A percentile compares a stretch with the other conserved stretches of the same genome.
Conservation (phyloP, 2,329 filamentous ascomycete genomes). For the Verticillium tricorpus region DNA sequence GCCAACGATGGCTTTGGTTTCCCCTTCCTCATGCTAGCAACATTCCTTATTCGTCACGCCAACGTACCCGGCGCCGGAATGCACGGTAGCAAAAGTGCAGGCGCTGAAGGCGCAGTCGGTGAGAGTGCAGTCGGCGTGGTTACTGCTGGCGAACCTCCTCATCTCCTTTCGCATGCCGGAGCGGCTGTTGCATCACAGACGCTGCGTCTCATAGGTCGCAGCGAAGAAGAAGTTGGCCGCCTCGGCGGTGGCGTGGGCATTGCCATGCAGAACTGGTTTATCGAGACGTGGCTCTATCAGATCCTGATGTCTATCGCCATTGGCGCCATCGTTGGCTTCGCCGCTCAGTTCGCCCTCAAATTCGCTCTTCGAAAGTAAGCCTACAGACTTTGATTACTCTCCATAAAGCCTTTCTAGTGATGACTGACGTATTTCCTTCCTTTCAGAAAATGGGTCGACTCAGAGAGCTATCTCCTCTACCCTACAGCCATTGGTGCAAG, state of each 20-base stretch:
- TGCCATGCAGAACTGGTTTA: conserved; percentile 39
- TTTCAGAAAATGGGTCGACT: conserved; percentile 46
- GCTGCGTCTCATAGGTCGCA: conserved; percentile 1
- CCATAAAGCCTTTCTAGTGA: not conserved
- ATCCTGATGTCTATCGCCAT: conserved; percentile 37
- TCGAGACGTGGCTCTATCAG: conserved; percentile 42
- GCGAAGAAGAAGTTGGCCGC: conserved; percentile 34
- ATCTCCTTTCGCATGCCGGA: conserved; percentile 7
- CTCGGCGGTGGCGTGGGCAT: conserved; percentile 44
- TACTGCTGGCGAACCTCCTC: conserved; percentile 18
- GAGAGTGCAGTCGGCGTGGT: conserved; percentile 21
- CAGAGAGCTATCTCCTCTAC: conserved; percentile 46
- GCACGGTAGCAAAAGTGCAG: not conserved
- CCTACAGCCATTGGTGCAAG: conserved; percentile 40
- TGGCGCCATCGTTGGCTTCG: conserved; percentile 29
- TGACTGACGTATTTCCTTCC: not conserved
- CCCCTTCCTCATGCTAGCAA: conserved; percentile 41
- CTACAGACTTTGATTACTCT: not conserved
- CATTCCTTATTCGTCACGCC: conserved; percentile 39
- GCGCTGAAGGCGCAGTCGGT: not conserved
- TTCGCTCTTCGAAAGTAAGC: conserved; percentile 28
- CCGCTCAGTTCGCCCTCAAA: conserved; percentile 33
- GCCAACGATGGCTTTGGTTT: conserved; percentile 57
- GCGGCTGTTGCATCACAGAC: too few relatives aligned
- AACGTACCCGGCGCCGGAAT: conserved; percentile 22